Conservation (phyloP, 2,329 filamentous ascomycete genomes). For the Mariannaea elegans region DNA sequence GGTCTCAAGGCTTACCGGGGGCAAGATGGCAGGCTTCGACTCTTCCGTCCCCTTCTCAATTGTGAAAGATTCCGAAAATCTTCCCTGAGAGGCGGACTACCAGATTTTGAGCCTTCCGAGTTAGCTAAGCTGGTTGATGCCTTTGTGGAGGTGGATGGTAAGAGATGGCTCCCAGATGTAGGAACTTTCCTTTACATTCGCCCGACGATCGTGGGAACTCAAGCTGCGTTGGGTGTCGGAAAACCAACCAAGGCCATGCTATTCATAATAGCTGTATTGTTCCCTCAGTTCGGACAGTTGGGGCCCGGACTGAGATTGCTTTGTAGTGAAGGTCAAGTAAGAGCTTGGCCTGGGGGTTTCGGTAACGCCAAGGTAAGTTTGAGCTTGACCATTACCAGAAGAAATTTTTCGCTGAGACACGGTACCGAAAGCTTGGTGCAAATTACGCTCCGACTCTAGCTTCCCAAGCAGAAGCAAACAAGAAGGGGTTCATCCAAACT, state of each 20-base stretch:
- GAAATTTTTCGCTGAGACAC: no score
- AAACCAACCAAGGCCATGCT: background rate
- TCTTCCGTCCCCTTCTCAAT: constrained; percentile 10
- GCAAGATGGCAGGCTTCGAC: constrained; percentile 5
- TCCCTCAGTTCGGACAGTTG: background rate
- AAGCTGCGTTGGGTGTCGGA: background rate
- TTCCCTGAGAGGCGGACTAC: background rate
- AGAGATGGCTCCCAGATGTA: no score
- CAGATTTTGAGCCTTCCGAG: constrained; percentile 1
- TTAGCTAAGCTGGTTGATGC: background rate
- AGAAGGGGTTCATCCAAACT: constrained; percentile 48
- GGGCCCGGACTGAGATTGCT: background rate
- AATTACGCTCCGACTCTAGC: constrained; percentile 20
- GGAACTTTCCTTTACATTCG: no score
- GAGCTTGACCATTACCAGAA: no score
- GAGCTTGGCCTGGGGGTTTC: constrained; percentile 46
- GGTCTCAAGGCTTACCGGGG: constrained; percentile 14
- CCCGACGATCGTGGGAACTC: no score
- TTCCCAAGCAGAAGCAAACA: constrained; percentile 1
- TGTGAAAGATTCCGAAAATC: background rate
- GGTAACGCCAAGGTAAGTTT: background rate
- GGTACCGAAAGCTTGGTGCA: no score
- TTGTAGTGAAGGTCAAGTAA: background rate
- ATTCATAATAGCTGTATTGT: background rate
- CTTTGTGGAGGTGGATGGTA: no score